Conservation (phyloP, 805 yeast genomes). For the Hanseniaspora guilliermondii region DNA sequence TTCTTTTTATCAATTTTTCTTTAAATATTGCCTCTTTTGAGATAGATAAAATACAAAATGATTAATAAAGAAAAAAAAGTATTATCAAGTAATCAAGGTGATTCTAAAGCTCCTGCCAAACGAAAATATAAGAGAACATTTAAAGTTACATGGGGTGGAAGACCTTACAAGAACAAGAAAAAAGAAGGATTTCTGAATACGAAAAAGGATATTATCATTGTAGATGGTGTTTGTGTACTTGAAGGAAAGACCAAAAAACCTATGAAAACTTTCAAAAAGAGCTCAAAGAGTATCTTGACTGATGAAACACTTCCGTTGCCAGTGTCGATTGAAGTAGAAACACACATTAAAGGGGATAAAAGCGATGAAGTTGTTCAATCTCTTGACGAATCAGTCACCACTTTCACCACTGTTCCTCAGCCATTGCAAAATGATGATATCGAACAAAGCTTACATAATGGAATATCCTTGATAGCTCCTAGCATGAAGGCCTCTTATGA, state of each 20-base stretch:
- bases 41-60: background rate
- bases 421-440: no score
- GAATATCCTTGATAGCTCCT: background rate
- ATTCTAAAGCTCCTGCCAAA: background rate
- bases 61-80: background rate
- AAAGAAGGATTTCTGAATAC: background rate
- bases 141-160: conserved; percentile 11
- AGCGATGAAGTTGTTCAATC: background rate
- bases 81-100: background rate
- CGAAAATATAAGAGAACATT: conserved; percentile 6
- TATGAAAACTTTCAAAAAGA: background rate
- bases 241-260: background rate
- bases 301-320: background rate
- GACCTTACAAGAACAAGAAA: conserved; percentile 8
- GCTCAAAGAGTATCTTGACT: background rate
- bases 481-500: conserved; percentile 7
- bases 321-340: background rate
- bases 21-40: no score
- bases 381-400: conserved; percentile 4
- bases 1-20: no score
- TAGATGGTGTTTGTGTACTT: conserved; percentile 4
- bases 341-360: background rate
- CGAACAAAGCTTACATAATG: background rate
- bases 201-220: background rate
- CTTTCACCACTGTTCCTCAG: background rate